Conservation (phyloP, 805 yeast genomes). For the Candida fluviatilis region DNA sequence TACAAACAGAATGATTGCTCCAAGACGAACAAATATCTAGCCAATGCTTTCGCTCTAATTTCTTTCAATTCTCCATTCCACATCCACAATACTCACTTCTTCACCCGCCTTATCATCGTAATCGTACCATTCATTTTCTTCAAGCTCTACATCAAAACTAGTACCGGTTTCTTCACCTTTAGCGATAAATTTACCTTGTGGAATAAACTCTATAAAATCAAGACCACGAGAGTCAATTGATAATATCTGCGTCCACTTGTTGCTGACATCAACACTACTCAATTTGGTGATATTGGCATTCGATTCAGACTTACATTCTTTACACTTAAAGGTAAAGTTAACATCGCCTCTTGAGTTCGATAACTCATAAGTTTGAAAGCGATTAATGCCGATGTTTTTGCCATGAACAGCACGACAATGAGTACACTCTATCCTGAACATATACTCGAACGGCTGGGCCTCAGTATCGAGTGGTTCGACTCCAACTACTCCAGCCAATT, state of each 20-base stretch:
- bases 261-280: constrained; percentile 36
- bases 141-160: constrained; percentile 65
- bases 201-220: constrained; percentile 63
- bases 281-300: constrained; percentile 35
- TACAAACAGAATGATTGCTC: too few species aligned
- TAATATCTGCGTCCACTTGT: constrained; percentile 44
- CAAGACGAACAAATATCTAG: too few species aligned
- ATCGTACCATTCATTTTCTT: constrained; percentile 89
- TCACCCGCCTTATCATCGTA: constrained; percentile 80
- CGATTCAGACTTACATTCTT: constrained; percentile 49
- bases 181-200: constrained; percentile 60
- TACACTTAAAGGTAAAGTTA: constrained; percentile 74
- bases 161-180: constrained; percentile 49
- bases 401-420: constrained; percentile 75
- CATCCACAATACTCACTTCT: constrained; percentile 79
- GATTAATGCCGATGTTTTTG: constrained; percentile 64
- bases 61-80: constrained; percentile 57
- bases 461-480: constrained; percentile 59
- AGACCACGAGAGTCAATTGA: constrained; percentile 85
- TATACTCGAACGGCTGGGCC: constrained; percentile 64
- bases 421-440: constrained; percentile 71
- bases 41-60: too few species aligned
- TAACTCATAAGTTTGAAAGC: constrained; percentile 61
- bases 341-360: constrained; percentile 79
- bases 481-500: constrained; percentile 51